Base-by-base conservation (phyloP, 176 grass and related monocot species). In the Lolium rigidum region DNA sequence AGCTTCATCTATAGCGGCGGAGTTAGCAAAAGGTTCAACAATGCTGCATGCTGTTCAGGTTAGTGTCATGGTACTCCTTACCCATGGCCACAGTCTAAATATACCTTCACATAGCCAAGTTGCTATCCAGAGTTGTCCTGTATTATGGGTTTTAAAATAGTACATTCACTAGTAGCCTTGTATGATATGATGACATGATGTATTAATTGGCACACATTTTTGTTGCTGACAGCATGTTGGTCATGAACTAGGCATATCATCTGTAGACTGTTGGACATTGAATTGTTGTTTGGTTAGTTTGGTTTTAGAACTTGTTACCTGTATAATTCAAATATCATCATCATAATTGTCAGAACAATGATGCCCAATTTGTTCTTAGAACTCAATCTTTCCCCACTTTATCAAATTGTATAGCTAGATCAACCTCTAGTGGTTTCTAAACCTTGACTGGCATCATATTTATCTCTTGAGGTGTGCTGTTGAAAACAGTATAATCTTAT, bases 31-130 rank as follows among this genome's bases (percentile, higher is more conserved):
- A 91, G 96, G 96, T 78, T 78, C 80, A 58, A 52, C 81, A 49
- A 95, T 98, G 90, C 76, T 95, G 57, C 86, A 91, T 79, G 92
- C 93, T 92, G 88, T 95, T 88, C 69, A 91, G 93, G 96, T 87
- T 78, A 75, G 67, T 76, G 15, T 51, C 26, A 20, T 5, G 52
- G 31, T 82, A n/a, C 24, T 43, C 61, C 48, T 24, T 41, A 44
- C 25, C 1, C 38, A 59, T 5, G 8, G 6, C 35, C 57, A 14
- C 0, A 49, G 20, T 66, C 15, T 26, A 58, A 14, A 17, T 2
- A 35, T 35, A 3, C 31, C 31, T 35, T 35, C 31, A 35, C 31
- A 35, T 0, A 35, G 31, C 2, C 31, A 35, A 35, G 31, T 35
- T 75, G 2, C 46, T 52, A 24, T 75, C 7, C 72, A 35, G 74